A percentile compares a stretch with the other conserved stretches of the same genome.
These are phyloP conservation scores for Boechera stricta DNA, from an alignment of 345 rosid genomes.

Conservation along the genomic window DNA sequence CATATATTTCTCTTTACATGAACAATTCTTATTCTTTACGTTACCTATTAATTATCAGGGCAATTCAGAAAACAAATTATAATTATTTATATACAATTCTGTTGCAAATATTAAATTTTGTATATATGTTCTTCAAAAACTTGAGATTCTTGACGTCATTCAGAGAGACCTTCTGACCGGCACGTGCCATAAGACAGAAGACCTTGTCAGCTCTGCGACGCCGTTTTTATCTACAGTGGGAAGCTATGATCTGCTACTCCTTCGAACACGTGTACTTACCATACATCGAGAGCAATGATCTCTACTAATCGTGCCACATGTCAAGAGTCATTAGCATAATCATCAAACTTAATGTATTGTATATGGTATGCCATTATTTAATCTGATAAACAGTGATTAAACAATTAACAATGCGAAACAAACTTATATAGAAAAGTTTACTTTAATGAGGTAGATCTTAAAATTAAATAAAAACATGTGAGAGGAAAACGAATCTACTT, in stretches of 20 bases:
- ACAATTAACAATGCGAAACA: too few relatives aligned
- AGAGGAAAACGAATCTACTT: conserved; percentile 31
- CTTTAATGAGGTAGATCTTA: too few relatives aligned
- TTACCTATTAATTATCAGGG: conserved; percentile 14
- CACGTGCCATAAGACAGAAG: conserved; percentile 9
- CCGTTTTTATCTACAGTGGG: background rate
- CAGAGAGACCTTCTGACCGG: background rate
- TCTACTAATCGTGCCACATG: conserved; percentile 18
- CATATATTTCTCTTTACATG: background rate
- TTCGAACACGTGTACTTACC: too few relatives aligned
- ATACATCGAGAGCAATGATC: conserved; percentile 19
- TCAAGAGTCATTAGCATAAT: conserved; percentile 20
- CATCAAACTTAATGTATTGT: conserved; percentile 4
- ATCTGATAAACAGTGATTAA: conserved; percentile 3
- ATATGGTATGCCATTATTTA: background rate
- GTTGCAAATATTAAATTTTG: background rate
- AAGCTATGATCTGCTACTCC: background rate
- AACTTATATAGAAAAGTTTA: too few relatives aligned
- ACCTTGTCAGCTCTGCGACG: background rate
- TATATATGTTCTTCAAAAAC: background rate
- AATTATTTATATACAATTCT: background rate
- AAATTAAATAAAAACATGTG: conserved; percentile 12
- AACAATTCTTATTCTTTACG: conserved; percentile 10
- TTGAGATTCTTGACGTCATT: conserved; percentile 32
- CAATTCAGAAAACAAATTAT: background rate